Base-by-base conservation (phyloP, 495 filamentous ascomycete species). In the Hypoxylon lenormandii region DNA sequence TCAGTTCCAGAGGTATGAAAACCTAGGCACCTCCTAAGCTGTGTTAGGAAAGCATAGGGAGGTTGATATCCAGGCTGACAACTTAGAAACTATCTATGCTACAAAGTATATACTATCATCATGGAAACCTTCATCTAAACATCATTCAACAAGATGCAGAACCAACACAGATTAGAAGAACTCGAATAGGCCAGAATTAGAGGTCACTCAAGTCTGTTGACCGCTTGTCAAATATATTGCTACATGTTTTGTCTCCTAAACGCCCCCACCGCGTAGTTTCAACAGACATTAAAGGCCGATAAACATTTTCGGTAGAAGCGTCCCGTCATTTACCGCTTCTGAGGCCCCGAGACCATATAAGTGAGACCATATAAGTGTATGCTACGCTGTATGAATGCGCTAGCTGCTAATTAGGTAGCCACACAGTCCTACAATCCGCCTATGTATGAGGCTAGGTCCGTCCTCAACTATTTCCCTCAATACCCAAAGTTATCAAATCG, bases 211-310 rank as follows among this genome's bases (percentile, higher is more conserved):
- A 7, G 10, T 33, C 38, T n/a, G 38, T 16, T 42, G 13, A 42
- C 15, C 38, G 38, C 38, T 42, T n/a, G n/a, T 42, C 15, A 42
- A 16, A 42, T 42, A 42, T 42, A 42, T 42, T 42, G 38, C 6
- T 42, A 42, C 38, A 42, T 16, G 8, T 42, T 42, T 15, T 16
- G 4, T 3, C 3, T 16, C 38, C 38, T 5, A 16, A 42, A 42
- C 15, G 12, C 12, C 38, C 3, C 3, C 15, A 8, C 15, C 38
- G 13, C 38, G 38, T 42, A 42, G 15, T 42, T 13, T 42, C 5
- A 5, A 16, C 7, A 16, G 2, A 42, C 38, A n/a, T 16, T 3
- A 36, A 11, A 11, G 30, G 5, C 4, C 11, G 30, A 16, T 16
- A 16, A n/a, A 42, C 38, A n/a, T 16, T 3, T 16, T 15, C 8